phyloP scores from a whole-genome alignment of 495 filamentous ascomycete genomes.

The Penicillium riverlandense region DNA sequence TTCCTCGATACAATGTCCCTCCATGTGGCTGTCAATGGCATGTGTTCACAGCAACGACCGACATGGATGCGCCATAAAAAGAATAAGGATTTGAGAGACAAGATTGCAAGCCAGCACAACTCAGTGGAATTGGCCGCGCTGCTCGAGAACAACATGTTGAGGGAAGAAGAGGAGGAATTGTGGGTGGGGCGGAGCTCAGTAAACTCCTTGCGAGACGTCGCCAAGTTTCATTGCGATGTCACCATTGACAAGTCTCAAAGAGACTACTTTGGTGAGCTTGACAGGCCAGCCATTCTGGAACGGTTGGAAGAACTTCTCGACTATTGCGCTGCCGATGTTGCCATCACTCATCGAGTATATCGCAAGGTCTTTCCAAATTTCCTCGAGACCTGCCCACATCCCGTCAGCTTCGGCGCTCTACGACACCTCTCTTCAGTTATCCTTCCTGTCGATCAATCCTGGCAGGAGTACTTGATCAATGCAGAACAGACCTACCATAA shows the following conservation, averaged over 20 bases:
- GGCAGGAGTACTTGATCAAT: conserved; percentile 73
- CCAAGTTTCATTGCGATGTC: conserved; percentile 89
- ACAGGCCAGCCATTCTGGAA: conserved; percentile 56
- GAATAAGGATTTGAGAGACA: conserved; percentile 74
- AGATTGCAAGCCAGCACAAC: conserved; percentile 63
- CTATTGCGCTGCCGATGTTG: conserved; percentile 95
- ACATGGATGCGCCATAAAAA: conserved; percentile 97
- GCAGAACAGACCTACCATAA: conserved; percentile 79
- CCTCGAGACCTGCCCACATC: conserved; percentile 83
- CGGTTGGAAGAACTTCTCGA: conserved; percentile 78
- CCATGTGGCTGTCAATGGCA: conserved; percentile 96
- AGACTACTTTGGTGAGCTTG: conserved; percentile 80
- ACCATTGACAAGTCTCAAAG: conserved; percentile 86
- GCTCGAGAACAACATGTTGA: conserved; percentile 56
- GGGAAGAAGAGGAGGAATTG: conserved; percentile 83
- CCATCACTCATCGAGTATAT: conserved; percentile 86
- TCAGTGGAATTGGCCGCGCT: conserved; percentile 64
- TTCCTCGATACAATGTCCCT: conserved; percentile 98
- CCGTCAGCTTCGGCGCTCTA: conserved; percentile 91
- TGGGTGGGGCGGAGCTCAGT: conserved; percentile 93
- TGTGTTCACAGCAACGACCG: conserved; percentile 94
- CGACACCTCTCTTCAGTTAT: conserved; percentile 89
- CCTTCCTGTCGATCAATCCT: conserved; percentile 78
- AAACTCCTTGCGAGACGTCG: conserved; percentile 93
- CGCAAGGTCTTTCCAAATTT: conserved; percentile 87